Conservation (phyloP, 345 rosid genomes). For the Eucalyptus victrix region DNA sequence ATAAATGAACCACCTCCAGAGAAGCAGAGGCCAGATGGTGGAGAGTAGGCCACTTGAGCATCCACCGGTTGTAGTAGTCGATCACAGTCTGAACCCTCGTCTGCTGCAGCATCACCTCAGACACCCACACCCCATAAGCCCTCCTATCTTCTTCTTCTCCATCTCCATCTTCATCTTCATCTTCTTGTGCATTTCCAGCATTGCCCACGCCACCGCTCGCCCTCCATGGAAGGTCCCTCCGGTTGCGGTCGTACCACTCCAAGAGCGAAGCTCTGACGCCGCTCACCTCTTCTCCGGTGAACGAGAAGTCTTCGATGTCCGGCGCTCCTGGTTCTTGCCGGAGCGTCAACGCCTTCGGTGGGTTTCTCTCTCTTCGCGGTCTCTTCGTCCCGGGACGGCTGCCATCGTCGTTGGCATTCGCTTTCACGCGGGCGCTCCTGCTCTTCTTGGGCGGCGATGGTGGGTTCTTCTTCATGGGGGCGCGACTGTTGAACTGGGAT, state of each 20-base stretch:
- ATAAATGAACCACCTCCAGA: neutral
- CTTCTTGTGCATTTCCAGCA: neutral
- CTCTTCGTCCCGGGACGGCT: neutral
- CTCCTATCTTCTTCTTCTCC: slow-evolving; percentile 19
- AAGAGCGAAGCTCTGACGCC: slow-evolving; percentile 42
- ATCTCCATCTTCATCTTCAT: neutral
- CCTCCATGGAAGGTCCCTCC: slow-evolving; percentile 88
- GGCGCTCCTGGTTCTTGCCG: neutral
- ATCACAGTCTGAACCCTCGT: slow-evolving; percentile 91
- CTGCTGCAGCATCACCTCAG: slow-evolving; percentile 95
- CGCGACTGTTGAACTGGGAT: neutral
- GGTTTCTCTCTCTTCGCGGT: neutral
- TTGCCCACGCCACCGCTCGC: neutral
- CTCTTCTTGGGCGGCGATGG: neutral
- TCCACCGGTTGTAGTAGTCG: slow-evolving; percentile 85
- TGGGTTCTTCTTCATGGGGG: neutral
- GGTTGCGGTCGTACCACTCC: slow-evolving; percentile 59
- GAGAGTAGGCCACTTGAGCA: slow-evolving; percentile 82
- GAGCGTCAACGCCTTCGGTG: neutral
- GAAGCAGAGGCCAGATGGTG: slow-evolving; percentile 71
- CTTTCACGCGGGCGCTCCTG: neutral
- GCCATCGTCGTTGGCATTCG: neutral
- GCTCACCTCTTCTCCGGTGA: slow-evolving; percentile 32
- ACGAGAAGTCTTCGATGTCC: slow-evolving; percentile 66
- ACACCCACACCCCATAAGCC: slow-evolving; percentile 92